Percentiles rank a stretch among this genome's conserved stretches.
Conservation (phyloP, 2,329 filamentous ascomycete genomes). For the Fusarium scirpi region DNA sequence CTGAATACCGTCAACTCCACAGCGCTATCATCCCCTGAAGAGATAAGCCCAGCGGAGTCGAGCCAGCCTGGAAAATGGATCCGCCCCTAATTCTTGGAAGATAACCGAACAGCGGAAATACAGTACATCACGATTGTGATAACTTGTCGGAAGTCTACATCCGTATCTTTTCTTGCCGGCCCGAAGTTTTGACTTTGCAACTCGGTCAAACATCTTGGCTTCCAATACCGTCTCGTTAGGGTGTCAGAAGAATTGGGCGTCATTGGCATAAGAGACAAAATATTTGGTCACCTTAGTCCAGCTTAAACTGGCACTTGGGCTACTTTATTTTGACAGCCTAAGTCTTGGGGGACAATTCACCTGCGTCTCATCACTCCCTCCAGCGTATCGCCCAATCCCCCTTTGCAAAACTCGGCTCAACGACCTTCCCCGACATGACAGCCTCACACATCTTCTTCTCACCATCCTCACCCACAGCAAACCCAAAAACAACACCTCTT, state of each 20-base stretch:
- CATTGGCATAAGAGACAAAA: background rate
- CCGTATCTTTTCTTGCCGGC: background rate
- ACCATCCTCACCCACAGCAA: conserved; percentile 45
- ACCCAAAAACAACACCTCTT: conserved; percentile 68
- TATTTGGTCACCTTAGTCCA: fast-evolving
- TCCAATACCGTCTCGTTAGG: background rate
- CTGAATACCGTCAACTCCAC: background rate
- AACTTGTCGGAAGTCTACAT: background rate
- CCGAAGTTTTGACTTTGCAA: background rate
- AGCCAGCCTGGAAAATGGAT: background rate
- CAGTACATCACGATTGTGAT: background rate
- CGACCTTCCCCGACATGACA: conserved; percentile 68
- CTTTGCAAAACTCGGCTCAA: conserved; percentile 71
- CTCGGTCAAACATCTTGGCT: background rate
- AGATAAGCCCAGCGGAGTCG: background rate
- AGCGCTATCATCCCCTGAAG: background rate
- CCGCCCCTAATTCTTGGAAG: background rate
- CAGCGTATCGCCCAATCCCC: conserved; percentile 70
- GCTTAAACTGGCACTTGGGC: fast-evolving
- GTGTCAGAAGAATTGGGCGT: background rate
- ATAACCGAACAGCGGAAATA: background rate
- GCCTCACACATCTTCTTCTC: conserved; percentile 65
- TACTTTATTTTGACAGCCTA: background rate
- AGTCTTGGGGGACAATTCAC: too few relatives aligned
- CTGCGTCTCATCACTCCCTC: conserved; percentile 56